phyloP scores from a whole-genome alignment of 2,329 filamentous ascomycete genomes.

The Scedosporium aurantiacum region DNA sequence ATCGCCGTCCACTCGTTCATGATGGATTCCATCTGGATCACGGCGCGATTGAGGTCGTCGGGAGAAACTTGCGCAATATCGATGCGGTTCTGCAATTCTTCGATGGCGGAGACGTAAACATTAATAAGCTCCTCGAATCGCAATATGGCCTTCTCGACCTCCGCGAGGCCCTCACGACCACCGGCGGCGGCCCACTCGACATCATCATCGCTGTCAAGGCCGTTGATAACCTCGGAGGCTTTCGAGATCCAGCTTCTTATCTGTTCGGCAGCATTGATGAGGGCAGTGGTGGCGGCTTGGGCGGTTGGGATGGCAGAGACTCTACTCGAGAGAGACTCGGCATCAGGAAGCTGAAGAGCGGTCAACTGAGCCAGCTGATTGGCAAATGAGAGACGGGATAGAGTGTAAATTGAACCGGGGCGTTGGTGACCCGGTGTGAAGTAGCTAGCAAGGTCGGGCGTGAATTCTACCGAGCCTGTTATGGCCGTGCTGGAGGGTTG shows the following conservation, averaged over 20 bases:
- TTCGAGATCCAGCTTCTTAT: constrained; percentile 92
- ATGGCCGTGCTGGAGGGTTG: constrained; percentile 10
- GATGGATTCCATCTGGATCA: constrained; percentile 82
- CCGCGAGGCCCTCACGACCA: constrained; percentile 67
- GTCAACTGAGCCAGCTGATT: constrained; percentile 89
- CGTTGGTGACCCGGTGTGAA: constrained; percentile 59
- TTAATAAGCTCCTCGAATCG: constrained; percentile 84
- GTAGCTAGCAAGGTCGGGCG: constrained; percentile 29
- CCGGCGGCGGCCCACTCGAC: constrained; percentile 93
- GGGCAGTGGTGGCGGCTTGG: constrained; percentile 67
- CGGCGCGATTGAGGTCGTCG: constrained; percentile 62
- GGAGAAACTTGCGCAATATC: constrained; percentile 65
- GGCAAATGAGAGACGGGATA: constrained; percentile 84
- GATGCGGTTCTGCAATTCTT: constrained; percentile 67
- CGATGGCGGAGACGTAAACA: constrained; percentile 89
- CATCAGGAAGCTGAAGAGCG: constrained; percentile 78
- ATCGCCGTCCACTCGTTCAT: constrained; percentile 77
- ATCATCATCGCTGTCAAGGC: constrained; percentile 89
- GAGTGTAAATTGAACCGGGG: constrained; percentile 81
- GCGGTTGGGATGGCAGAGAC: constrained; percentile 80
- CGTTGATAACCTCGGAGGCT: constrained; percentile 76
- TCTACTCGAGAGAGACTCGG: constrained; percentile 68
- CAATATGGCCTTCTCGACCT: constrained; percentile 62
- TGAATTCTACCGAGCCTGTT: constrained; percentile 18
- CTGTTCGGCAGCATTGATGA: constrained; percentile 81